Evolutionary conservation across 345 rosid genomes (phyloP), one percentile per base, ranked within the genome.

Genomic region (Conringia planisiliqua): DNA sequence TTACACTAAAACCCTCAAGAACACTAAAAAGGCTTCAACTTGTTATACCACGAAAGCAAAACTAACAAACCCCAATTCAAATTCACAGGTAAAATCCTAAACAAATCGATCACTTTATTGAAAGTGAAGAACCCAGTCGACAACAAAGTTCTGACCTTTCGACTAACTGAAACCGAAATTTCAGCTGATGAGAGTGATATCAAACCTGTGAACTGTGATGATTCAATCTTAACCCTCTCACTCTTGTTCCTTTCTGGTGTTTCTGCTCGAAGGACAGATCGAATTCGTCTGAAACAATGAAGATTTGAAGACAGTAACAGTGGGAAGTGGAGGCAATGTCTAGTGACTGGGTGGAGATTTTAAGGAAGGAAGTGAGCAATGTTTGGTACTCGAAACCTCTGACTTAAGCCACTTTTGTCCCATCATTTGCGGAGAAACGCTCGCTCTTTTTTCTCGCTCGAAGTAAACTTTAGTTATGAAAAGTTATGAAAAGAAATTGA

Each of bases 351-450:
- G n/a, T n/a, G n/a, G n/a, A n/a, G n/a, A n/a, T n/a, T n/a, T n/a
- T n/a, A n/a, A n/a, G n/a, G n/a, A n/a, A n/a, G n/a, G n/a, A n/a
- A n/a, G n/a, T n/a, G n/a, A n/a, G n/a, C n/a, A n/a, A 59, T 13
- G 56, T 63, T 24, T 39, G 10, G 56, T 26, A 63, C 39, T 14
- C 39, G 16, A 57, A 51, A 75, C 63, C 80, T 62, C 66, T 30
- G 70, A 75, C 50, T 64, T 18, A 7, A 59, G 18, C 54, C 42
- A 54, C 65, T 62, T 62, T 62, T 62, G 79, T 44, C 66, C 71
- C 80, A 26, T 62, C 60, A 62, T 63, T 62, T 69, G 75, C 80
- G 71, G 71, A 66, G 78, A 66, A 74, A 57, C 58, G 39, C 60
- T 56, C 48, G 10, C 18, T 32, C 33, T 57, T 46, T 57, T 51